Conservation (phyloP, 768 basidiomycete species). For the Russula foetens region DNA sequence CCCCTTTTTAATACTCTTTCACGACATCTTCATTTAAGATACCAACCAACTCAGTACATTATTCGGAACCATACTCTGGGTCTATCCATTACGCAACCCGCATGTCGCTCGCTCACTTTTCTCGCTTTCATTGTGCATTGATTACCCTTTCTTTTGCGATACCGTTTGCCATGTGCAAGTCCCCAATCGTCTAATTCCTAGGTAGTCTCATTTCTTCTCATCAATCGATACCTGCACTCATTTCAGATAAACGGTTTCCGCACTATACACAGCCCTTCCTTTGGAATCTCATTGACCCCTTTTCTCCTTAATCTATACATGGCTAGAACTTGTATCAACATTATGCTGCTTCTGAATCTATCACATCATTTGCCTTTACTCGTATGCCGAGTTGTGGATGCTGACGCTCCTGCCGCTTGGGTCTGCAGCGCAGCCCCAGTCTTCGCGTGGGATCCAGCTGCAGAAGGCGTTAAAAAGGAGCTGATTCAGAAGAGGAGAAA, state of each 20-base stretch:
- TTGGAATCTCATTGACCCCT: constrained; percentile 21
- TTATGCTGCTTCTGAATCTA: constrained; percentile 21
- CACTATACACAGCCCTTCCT: constrained; percentile 18
- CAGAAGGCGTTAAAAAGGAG: not conserved
- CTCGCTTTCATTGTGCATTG: constrained; percentile 11
- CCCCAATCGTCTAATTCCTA: constrained; percentile 2
- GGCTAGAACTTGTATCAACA: constrained; percentile 29
- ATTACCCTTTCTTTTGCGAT: constrained; percentile 19
- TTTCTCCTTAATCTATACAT: constrained; percentile 24
- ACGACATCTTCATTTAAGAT: constrained; percentile 9
- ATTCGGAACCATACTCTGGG: constrained; percentile 21
- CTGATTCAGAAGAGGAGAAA: not conserved
- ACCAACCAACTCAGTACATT: constrained; percentile 19
- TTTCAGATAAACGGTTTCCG: constrained; percentile 13
- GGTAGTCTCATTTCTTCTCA: constrained; percentile 1
- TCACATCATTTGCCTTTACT: constrained; percentile 8
- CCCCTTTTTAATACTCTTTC: constrained; percentile 22
- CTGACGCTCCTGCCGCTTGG: constrained; percentile 93
- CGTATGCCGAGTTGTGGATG: constrained; percentile 92
- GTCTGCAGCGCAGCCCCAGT: constrained; percentile 94
- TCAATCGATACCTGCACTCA: constrained; percentile 16
- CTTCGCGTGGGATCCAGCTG: constrained; percentile 90
- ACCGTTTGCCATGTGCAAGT: constrained; percentile 19
- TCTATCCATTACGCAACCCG: constrained; percentile 18
- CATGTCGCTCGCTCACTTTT: constrained; percentile 8